phyloP scores from a whole-genome alignment of 768 basidiomycete genomes.

The Serendipita vermifera region DNA sequence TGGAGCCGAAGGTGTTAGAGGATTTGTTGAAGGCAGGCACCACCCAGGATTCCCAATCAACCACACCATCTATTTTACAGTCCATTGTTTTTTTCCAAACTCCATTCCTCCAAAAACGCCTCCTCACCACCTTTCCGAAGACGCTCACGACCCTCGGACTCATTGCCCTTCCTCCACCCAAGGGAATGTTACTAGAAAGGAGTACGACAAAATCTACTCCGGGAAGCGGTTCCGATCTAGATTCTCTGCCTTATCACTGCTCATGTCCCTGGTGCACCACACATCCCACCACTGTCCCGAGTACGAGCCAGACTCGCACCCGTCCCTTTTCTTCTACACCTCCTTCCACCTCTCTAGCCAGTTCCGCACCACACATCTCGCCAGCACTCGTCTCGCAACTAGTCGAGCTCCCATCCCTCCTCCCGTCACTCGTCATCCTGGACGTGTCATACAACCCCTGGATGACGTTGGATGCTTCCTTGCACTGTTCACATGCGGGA shows the following conservation, averaged over 20 bases:
- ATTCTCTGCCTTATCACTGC: not conserved
- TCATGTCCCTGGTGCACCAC: not conserved
- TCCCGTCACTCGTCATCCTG: not conserved
- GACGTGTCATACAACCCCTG: constrained; percentile 5
- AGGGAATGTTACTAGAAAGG: no score
- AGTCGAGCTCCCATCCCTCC: not conserved
- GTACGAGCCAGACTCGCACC: not conserved
- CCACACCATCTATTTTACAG: not conserved
- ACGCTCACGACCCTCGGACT: not conserved
- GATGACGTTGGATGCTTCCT: not conserved
- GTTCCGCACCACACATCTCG: not conserved
- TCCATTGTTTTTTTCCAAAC: constrained; percentile 2
- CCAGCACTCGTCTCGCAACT: not conserved
- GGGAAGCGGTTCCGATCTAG: not conserved
- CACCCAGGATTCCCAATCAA: not conserved
- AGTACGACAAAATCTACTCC: no score
- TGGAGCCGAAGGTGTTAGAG: not conserved
- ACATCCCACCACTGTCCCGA: not conserved
- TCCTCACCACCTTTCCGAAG: not conserved
- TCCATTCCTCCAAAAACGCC: not conserved
- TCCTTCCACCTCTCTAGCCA: no score
- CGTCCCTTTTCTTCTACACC: not conserved
- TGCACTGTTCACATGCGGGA: not conserved
- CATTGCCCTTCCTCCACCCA: not conserved
- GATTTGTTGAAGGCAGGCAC: not conserved